These are phyloP conservation scores for Schwanniomyces pseudopolymorphus DNA, from an alignment of 805 yeast genomes.

Conservation along the genomic window DNA sequence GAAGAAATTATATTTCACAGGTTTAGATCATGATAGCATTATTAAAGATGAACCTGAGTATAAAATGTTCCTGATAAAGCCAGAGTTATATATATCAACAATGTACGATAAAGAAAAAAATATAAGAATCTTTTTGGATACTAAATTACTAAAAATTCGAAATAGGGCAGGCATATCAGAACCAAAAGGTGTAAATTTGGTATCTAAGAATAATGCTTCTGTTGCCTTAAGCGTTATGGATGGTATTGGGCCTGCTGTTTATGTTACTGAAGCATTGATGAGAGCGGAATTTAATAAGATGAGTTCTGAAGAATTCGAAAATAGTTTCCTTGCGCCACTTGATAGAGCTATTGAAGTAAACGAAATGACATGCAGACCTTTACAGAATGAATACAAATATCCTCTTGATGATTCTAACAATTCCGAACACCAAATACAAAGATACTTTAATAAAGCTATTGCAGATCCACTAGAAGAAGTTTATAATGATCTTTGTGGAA, in stretches of 20 bases:
- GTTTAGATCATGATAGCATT: neutral
- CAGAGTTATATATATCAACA: neutral
- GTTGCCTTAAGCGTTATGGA: slow-evolving; percentile 1
- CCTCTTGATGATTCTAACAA: neutral
- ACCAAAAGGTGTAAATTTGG: neutral
- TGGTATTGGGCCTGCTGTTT: neutral
- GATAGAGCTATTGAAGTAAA: neutral
- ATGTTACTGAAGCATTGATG: neutral
- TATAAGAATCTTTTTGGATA: slow-evolving; percentile 2
- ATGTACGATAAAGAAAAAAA: neutral
- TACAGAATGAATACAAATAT: neutral
- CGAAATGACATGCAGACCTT: neutral
- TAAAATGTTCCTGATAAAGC: neutral
- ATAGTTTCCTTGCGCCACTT: slow-evolving; percentile 3
- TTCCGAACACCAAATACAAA: neutral
- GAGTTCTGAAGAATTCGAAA: slow-evolving; percentile 1
- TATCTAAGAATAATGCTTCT: slow-evolving; percentile 2
- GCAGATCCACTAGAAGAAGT: neutral
- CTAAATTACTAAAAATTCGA: neutral
- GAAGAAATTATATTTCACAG: slow-evolving; percentile 2
- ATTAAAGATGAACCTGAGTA: neutral
- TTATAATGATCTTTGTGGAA: neutral
- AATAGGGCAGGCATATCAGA: neutral
- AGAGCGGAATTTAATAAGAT: slow-evolving; percentile 2
- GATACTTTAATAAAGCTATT: neutral